Percentiles rank a stretch among this genome's conserved stretches.
Evolutionary conservation across 139 green algal genomes (phyloP).

Genomic region (Chlamydomonas sp.): DNA sequence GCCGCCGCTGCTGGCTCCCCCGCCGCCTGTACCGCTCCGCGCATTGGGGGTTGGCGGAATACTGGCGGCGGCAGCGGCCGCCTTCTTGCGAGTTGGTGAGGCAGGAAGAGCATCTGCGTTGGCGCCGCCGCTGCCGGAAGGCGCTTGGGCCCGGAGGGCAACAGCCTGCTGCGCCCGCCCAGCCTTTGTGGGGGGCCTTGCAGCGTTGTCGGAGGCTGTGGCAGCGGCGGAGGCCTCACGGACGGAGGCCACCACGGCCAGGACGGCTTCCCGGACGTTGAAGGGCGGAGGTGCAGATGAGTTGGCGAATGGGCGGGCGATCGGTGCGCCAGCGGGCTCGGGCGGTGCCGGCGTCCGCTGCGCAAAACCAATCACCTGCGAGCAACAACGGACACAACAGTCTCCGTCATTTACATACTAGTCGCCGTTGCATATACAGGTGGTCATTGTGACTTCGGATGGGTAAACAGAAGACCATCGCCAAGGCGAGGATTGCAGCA

Average conservation of each 20-base stretch:
- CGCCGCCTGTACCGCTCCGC: too few relatives aligned
- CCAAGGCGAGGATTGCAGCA: too few relatives aligned
- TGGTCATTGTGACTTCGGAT: too few relatives aligned
- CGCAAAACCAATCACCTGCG: conserved; percentile 17
- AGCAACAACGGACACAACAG: too few relatives aligned
- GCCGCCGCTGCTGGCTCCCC: too few relatives aligned
- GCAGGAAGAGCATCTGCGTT: too few relatives aligned
- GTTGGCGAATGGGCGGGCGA: too few relatives aligned
- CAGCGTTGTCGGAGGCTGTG: not conserved
- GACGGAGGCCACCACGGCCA: not conserved
- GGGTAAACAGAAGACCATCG: too few relatives aligned
- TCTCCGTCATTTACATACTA: too few relatives aligned
- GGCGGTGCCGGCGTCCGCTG: conserved; percentile 28
- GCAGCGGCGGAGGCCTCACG: not conserved
- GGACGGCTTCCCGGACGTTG: conserved; percentile 25
- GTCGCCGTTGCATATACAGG: not conserved
- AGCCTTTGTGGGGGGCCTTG: not conserved
- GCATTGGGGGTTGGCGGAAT: too few relatives aligned
- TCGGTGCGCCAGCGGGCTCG: not conserved
- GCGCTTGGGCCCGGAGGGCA: not conserved
- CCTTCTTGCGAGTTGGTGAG: too few relatives aligned
- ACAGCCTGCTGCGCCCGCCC: not conserved
- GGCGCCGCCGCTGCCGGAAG: not conserved
- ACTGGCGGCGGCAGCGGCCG: too few relatives aligned
- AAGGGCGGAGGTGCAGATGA: not conserved